phyloP scores from a whole-genome alignment of 805 yeast species.

The Tanozyma kutaoensis region DNA sequence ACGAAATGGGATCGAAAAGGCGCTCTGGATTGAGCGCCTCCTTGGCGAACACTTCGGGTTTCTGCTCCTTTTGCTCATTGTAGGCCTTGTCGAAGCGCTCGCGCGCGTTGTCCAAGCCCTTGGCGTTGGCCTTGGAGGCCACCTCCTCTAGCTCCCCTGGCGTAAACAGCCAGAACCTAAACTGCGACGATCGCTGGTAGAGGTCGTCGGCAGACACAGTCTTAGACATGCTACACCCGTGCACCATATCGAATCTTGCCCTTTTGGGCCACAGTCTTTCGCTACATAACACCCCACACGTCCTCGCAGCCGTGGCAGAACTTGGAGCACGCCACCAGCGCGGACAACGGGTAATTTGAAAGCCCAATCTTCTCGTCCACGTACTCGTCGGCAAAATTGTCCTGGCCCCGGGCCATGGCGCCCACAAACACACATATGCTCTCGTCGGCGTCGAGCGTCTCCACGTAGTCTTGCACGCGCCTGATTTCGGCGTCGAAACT shows the following conservation, averaged over 20 bases:
- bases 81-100: conserved; percentile 14
- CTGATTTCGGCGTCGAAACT: conserved; percentile 85
- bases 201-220: conserved; percentile 70
- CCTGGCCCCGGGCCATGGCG: conserved; percentile 98
- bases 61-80: conserved; percentile 6
- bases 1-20: conserved; percentile 34
- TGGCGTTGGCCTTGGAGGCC: conserved; percentile 37
- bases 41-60: conserved; percentile 16
- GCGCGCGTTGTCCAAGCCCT: conserved; percentile 32
- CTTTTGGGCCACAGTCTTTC: too few relatives aligned
- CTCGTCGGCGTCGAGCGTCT: conserved; percentile 71
- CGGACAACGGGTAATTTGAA: conserved; percentile 89
- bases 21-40: too few relatives aligned
- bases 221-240: too few relatives aligned
- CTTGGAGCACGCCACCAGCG: conserved; percentile 96
- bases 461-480: conserved; percentile 80
- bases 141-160: conserved; percentile 36
- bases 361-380: conserved; percentile 95
- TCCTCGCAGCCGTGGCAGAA: conserved; percentile 99
- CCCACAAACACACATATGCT: conserved; percentile 97
- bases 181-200: conserved; percentile 80
- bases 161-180: conserved; percentile 74
- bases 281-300: too few relatives aligned
- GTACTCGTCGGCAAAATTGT: conserved; percentile 91
- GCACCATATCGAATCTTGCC: too few relatives aligned